Conservation (phyloP, 768 basidiomycete genomes). For the Glaciozyma antarctica region DNA sequence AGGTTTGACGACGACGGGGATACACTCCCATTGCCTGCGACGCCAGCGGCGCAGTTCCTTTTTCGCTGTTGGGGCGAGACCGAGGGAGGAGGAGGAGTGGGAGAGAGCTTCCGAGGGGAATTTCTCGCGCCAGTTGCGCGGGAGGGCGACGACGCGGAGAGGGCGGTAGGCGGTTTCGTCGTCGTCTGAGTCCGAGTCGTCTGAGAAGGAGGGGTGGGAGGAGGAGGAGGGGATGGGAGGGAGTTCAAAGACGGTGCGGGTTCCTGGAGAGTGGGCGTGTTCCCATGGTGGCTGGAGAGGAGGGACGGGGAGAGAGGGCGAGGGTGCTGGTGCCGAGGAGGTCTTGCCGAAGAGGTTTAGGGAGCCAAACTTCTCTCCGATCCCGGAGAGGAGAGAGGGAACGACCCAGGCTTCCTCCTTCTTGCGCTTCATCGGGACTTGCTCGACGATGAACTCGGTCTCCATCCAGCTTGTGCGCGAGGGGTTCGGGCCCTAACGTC, state of each 20-base stretch:
- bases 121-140: constrained; percentile 18
- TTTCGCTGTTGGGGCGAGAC: not conserved
- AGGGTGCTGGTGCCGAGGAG: not conserved
- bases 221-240: not conserved
- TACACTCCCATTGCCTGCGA: constrained; percentile 23
- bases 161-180: constrained; percentile 26
- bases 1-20: constrained; percentile 17
- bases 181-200: constrained; percentile 13
- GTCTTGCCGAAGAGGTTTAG: not conserved
- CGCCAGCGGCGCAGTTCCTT: constrained; percentile 25
- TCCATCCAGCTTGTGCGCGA: not conserved
- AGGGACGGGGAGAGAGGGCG: too few species aligned
- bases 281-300: not conserved
- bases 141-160: constrained; percentile 14
- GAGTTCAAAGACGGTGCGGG: not conserved
- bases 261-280: too few species aligned
- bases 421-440: constrained; percentile 7
- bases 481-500: not conserved
- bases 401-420: not conserved
- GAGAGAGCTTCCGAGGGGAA: constrained; percentile 10
- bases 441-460: constrained; percentile 25
- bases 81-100: not conserved
- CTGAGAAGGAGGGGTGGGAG: not conserved
- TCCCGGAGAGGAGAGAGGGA: not conserved
- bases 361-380: not conserved